These are phyloP conservation scores for Polyporus arcularius DNA, from an alignment of 768 basidiomycete genomes.

Conservation along the genomic window DNA sequence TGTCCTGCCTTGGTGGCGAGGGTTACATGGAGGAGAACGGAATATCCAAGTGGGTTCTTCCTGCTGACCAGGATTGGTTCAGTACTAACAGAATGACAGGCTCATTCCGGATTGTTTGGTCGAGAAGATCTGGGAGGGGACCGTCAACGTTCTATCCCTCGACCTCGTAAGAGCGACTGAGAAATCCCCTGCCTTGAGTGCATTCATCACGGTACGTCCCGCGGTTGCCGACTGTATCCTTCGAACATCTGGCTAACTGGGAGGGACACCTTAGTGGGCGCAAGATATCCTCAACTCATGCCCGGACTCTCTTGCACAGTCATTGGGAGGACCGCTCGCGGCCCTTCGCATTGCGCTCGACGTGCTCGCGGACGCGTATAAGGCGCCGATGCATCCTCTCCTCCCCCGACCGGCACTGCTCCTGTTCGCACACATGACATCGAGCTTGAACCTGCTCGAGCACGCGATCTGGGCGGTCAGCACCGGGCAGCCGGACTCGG, in stretches of 20 bases:
- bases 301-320: constrained; percentile 35
- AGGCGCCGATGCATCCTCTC: constrained; percentile 44
- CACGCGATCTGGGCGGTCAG: constrained; percentile 63
- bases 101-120: constrained; percentile 69
- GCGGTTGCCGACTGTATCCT: background rate
- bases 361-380: constrained; percentile 43
- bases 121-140: constrained; percentile 86
- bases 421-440: constrained; percentile 55
- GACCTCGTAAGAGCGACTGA: constrained; percentile 61
- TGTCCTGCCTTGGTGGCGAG: constrained; percentile 72
- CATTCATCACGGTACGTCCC: constrained; percentile 52
- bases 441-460: constrained; percentile 61
- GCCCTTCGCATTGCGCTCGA: constrained; percentile 42
- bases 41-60: constrained; percentile 49
- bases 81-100: constrained; percentile 26
- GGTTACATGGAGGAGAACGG: constrained; percentile 86
- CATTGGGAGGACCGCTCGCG: constrained; percentile 24
- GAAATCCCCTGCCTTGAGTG: constrained; percentile 42
- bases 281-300: constrained; percentile 42
- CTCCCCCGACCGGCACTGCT: constrained; percentile 60
- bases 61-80: background rate
- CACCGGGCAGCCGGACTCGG: constrained; percentile 26
- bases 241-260: background rate
- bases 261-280: constrained; percentile 50
- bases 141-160: constrained; percentile 64